These are phyloP conservation scores for Lumnitzera racemosa DNA, from an alignment of 345 rosid species.

Conservation along the genomic window DNA sequence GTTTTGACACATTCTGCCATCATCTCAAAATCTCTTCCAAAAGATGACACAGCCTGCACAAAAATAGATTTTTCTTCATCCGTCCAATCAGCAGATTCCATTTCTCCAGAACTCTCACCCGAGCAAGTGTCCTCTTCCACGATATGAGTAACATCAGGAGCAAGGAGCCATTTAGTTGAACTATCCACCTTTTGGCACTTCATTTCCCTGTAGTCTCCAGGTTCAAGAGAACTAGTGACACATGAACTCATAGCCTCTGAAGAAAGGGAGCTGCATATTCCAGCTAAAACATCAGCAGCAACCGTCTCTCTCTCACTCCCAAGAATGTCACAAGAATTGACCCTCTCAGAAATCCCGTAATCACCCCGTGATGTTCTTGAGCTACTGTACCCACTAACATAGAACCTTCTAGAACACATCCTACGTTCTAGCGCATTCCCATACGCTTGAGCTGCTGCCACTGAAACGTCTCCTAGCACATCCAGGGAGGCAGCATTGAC, in stretches of 20 bases:
- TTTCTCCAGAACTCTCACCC: conserved; percentile 89
- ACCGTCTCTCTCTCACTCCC: conserved; percentile 57
- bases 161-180: conserved; percentile 31
- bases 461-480: conserved; percentile 69
- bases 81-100: conserved; percentile 82
- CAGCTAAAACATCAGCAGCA: conserved; percentile 83
- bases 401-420: conserved; percentile 32
- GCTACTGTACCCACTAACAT: conserved; percentile 32
- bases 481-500: conserved; percentile 67
- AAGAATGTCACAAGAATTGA: conserved; percentile 38
- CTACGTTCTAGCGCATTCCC: conserved; percentile 25
- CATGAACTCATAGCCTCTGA: conserved; percentile 89
- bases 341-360: conserved; percentile 39
- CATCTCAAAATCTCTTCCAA: conserved; percentile 81
- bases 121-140: conserved; percentile 81
- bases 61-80: conserved; percentile 77
- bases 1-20: conserved; percentile 60
- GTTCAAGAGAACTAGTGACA: conserved; percentile 54
- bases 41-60: conserved; percentile 58
- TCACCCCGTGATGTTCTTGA: conserved; percentile 34
- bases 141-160: conserved; percentile 53
- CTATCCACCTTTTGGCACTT: conserved; percentile 38
- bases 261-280: conserved; percentile 68
- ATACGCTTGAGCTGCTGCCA: conserved; percentile 64
- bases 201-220: conserved; percentile 37